These are phyloP conservation scores for Boletus sp. DNA, from an alignment of 768 basidiomycete species.

Conservation along the genomic window DNA sequence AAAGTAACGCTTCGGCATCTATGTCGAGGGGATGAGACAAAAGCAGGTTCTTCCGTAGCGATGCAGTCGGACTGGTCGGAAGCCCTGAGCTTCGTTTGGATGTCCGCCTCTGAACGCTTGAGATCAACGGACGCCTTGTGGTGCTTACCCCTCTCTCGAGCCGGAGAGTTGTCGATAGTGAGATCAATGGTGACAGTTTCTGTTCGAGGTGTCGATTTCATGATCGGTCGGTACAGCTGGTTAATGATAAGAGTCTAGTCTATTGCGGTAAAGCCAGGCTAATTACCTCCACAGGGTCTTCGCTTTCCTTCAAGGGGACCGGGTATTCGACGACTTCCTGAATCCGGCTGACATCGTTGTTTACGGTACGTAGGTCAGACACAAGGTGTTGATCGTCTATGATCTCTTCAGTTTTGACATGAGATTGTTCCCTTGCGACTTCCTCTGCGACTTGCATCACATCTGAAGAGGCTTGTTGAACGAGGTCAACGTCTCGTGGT, in stretches of 20 bases:
- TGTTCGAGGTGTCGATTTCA: conserved; percentile 16
- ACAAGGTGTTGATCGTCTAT: not conserved
- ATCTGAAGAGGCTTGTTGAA: not conserved
- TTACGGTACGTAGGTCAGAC: not conserved
- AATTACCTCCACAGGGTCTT: conserved; percentile 10
- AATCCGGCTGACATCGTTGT: not conserved
- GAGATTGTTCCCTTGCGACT: not conserved
- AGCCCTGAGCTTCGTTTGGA: not conserved
- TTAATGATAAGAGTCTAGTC: conserved; percentile 1
- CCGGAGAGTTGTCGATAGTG: conserved; percentile 34
- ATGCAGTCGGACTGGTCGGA: not conserved
- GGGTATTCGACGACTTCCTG: conserved; percentile 1
- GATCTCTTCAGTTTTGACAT: not conserved
- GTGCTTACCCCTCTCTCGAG: not conserved
- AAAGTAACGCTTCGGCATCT: conserved; percentile 28
- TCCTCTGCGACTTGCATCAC: not conserved
- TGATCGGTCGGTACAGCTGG: conserved; percentile 8
- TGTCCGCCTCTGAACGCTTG: not conserved
- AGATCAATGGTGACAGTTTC: conserved; percentile 43
- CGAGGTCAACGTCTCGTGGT: conserved; percentile 25
- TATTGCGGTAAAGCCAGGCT: not conserved
- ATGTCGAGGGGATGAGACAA: conserved; percentile 1
- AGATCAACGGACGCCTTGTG: not conserved
- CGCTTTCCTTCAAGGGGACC: not conserved
- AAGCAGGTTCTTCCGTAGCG: not conserved